phyloP scores from a whole-genome alignment of 192 early-diverging fungal genomes.

The Funneliformis mosseae region DNA sequence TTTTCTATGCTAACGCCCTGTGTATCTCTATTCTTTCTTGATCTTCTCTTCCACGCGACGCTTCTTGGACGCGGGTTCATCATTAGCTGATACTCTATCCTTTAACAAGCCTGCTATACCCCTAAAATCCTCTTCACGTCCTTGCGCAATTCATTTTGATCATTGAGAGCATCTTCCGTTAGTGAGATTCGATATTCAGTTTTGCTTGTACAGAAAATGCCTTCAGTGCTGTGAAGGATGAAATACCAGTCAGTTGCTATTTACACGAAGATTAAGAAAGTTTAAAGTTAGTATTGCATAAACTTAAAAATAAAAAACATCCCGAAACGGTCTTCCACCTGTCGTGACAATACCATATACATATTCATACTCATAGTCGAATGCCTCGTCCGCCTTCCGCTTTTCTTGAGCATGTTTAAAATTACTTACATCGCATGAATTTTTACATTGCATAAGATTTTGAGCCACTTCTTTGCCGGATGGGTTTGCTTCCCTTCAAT shows the following conservation, averaged over 20 bases:
- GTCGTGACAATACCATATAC: background rate
- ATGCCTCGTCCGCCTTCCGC: background rate
- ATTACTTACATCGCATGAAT: slow-evolving; percentile 2
- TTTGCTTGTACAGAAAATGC: background rate
- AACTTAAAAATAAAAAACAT: background rate
- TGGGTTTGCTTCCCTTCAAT: slow-evolving; percentile 11
- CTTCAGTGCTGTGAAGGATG: background rate
- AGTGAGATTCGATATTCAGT: slow-evolving; percentile 6
- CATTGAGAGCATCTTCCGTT: background rate
- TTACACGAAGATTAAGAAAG: no score
- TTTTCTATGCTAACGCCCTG: no score
- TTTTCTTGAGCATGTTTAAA: slow-evolving; percentile 14
- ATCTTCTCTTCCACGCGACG: slow-evolving; percentile 4
- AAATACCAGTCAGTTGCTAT: slow-evolving; percentile 1
- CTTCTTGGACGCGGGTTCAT: background rate
- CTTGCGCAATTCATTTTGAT: background rate
- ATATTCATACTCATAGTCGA: slow-evolving; percentile 12
- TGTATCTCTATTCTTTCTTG: slow-evolving; percentile 9
- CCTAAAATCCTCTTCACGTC: slow-evolving; percentile 1
- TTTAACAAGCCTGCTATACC: slow-evolving; percentile 13
- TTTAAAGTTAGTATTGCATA: background rate
- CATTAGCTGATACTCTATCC: background rate
- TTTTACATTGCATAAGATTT: slow-evolving; percentile 2
- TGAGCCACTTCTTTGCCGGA: background rate
- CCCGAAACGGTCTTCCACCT: background rate